Conservation (phyloP, 805 yeast genomes). For the Ogataea pilisensis region DNA sequence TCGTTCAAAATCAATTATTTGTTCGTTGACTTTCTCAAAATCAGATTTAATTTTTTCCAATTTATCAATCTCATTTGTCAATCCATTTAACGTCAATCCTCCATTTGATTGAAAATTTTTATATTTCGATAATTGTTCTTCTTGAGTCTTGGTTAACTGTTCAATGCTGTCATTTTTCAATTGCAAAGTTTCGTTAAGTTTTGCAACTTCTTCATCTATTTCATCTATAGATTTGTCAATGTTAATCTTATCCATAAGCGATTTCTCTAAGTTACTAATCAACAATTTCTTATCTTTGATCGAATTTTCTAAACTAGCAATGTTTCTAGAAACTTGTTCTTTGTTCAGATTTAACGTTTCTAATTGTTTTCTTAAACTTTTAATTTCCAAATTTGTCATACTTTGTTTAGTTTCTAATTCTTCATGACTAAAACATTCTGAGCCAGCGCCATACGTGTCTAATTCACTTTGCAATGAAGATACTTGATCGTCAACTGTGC, state of each 20-base stretch:
- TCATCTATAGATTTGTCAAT: slow-evolving; percentile 33
- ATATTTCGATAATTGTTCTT: slow-evolving; percentile 3
- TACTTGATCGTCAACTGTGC: slow-evolving; percentile 23
- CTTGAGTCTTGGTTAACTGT: slow-evolving; percentile 15
- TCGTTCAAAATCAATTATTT: slow-evolving; percentile 34
- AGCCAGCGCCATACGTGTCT: slow-evolving; percentile 3
- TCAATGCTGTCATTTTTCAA: slow-evolving; percentile 3
- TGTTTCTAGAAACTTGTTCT: slow-evolving; percentile 41
- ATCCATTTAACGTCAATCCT: slow-evolving; percentile 17
- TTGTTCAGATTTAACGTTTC: slow-evolving; percentile 36
- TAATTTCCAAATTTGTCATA: slow-evolving; percentile 36
- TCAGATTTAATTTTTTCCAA: slow-evolving; percentile 39
- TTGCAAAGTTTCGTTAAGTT: slow-evolving; percentile 17
- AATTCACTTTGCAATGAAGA: slow-evolving; percentile 15
- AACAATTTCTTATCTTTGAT: slow-evolving; percentile 50
- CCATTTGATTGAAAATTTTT: slow-evolving; percentile 15
- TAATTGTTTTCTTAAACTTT: slow-evolving; percentile 34
- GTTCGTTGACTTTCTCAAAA: slow-evolving; percentile 40
- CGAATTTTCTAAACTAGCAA: slow-evolving; percentile 42
- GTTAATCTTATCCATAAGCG: slow-evolving; percentile 43
- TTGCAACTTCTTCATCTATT: slow-evolving; percentile 8
- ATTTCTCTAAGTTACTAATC: slow-evolving; percentile 50
- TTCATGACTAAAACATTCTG: slow-evolving; percentile 32
- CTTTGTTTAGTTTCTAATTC: slow-evolving; percentile 45
- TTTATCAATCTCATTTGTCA: slow-evolving; percentile 19